A percentile compares a stretch with the other conserved stretches of the same genome.
Conservation (phyloP, 768 basidiomycete genomes). For the Russula earlei region DNA sequence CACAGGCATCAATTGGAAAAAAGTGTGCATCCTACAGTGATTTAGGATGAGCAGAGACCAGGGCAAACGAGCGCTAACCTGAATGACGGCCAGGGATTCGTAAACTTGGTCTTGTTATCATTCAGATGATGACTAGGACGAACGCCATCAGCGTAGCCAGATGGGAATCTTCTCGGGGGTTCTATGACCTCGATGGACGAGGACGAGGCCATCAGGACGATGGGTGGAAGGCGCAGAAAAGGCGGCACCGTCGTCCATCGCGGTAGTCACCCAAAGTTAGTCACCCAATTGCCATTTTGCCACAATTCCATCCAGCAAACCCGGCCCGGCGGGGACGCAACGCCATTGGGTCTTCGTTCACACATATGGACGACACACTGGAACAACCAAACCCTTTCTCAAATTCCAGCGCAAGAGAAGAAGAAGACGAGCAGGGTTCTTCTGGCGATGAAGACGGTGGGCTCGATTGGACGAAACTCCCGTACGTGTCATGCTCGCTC, state of each 20-base stretch:
- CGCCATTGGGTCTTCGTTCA: too few relatives aligned
- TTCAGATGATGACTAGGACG: slow-evolving; percentile 17
- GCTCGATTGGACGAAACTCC: slow-evolving; percentile 75
- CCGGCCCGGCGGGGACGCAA: neutral
- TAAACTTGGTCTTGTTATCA: slow-evolving; percentile 13
- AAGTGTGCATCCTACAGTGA: neutral
- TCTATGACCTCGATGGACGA: slow-evolving; percentile 7
- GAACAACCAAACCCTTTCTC: slow-evolving; percentile 32
- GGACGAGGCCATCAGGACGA: neutral
- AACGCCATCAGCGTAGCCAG: slow-evolving; percentile 3
- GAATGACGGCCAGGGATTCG: slow-evolving; percentile 19
- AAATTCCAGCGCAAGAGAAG: slow-evolving; percentile 30
- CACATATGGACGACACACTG: slow-evolving; percentile 52
- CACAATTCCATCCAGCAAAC: too few relatives aligned
- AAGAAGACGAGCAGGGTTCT: slow-evolving; percentile 36
- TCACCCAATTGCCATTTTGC: neutral
- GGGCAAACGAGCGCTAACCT: neutral
- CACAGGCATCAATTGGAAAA: slow-evolving; percentile 2
- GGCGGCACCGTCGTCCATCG: too few relatives aligned
- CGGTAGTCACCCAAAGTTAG: too few relatives aligned
- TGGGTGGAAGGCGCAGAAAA: neutral
- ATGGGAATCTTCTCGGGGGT: slow-evolving; percentile 13
- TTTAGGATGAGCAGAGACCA: neutral
- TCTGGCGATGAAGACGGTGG: slow-evolving; percentile 70
- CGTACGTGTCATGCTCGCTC: slow-evolving; percentile 32